A percentile compares a stretch with the other conserved stretches of the same genome.
Evolutionary conservation across 2,329 filamentous ascomycete genomes (phyloP).

Genomic region (Cladosporium sp.): DNA sequence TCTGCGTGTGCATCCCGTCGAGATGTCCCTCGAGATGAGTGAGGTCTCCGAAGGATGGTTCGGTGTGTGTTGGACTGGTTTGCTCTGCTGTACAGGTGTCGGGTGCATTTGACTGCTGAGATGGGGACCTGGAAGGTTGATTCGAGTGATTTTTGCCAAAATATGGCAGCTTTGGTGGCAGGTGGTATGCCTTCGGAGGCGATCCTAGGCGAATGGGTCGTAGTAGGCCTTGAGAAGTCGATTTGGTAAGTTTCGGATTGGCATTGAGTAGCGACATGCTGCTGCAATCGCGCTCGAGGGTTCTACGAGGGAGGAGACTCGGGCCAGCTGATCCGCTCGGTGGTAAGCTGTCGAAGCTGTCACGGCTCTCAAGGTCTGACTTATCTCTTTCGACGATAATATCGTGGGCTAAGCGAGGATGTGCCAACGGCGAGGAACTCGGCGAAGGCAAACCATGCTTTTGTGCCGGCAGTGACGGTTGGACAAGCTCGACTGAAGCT

Average conservation of each 20-base stretch:
- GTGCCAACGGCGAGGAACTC: neutral
- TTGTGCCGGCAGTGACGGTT: neutral
- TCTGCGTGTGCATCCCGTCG: conserved; percentile 27
- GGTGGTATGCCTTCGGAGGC: conserved; percentile 26
- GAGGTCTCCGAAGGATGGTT: conserved; percentile 2
- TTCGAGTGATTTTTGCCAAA: conserved; percentile 10
- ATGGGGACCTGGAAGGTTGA: neutral
- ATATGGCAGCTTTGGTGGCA: conserved; percentile 22
- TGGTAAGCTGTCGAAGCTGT: conserved; percentile 25
- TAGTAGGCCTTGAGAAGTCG: conserved; percentile 20
- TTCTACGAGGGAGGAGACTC: conserved; percentile 15
- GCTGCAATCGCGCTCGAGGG: conserved; percentile 15
- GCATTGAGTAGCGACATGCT: conserved; percentile 17
- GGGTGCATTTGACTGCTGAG: neutral
- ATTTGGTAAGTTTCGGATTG: conserved; percentile 6
- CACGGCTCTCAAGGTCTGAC: conserved; percentile 26
- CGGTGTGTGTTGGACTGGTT: neutral
- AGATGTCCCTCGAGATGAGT: conserved; percentile 21
- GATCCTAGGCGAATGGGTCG: conserved; percentile 23
- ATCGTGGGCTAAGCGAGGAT: neutral
- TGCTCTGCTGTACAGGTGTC: neutral
- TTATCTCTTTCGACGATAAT: conserved; percentile 7
- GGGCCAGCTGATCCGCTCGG: conserved; percentile 14
- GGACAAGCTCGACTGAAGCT: no score
- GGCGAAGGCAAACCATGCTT: neutral